Base-by-base conservation (phyloP, 495 filamentous ascomycete genomes). In the Geopyxis carbonaria region DNA sequence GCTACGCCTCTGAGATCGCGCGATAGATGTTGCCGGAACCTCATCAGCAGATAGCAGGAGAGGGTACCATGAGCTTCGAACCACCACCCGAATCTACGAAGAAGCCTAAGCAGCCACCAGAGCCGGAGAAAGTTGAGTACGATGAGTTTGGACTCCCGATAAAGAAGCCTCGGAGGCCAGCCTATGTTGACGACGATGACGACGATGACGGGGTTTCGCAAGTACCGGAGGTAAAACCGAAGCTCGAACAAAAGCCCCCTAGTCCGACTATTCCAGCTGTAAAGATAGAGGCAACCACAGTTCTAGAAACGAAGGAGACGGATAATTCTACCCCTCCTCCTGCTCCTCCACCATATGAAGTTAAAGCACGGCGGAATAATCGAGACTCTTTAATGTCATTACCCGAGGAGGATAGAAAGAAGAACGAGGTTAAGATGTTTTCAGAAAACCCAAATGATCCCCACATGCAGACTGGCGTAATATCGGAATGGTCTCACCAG, bases 401-500 rank as follows among this genome's bases (percentile, higher is more conserved):
- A 19, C 38, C 51, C 13, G 33, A 47, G 9, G 39, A 38, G 5
- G 51, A 54, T 28, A 55, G 46, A 15, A 38, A 40, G 4, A 50
- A 50, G 37, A 54, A 54, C 34, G 46, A 45, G 19, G 47, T 54
- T 22, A 53, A 52, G 24, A 53, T 54, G 50, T 54, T 54, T 35
- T 53, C 51, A 13, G 50, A 49, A 15, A 45, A 54, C 42, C 50
- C 50, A 10, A 31, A 35, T 2, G 50, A 54, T 8, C 50, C 50
- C 0, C 1, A 42, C 16, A 43, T 43, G 13, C 44, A 45, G 4
- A 48, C 34, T 13, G 45, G 36, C 8, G 44, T 41, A 4, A 59
- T 75, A 9, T 94, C 87, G 3, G 81, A 86, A 61, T 93, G 77
- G 72, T 94, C 87, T 2, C 89, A 97, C 54, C 86, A 93, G 61